phyloP scores from a whole-genome alignment of 768 basidiomycete genomes.

The Plicaturopsis crispa region DNA sequence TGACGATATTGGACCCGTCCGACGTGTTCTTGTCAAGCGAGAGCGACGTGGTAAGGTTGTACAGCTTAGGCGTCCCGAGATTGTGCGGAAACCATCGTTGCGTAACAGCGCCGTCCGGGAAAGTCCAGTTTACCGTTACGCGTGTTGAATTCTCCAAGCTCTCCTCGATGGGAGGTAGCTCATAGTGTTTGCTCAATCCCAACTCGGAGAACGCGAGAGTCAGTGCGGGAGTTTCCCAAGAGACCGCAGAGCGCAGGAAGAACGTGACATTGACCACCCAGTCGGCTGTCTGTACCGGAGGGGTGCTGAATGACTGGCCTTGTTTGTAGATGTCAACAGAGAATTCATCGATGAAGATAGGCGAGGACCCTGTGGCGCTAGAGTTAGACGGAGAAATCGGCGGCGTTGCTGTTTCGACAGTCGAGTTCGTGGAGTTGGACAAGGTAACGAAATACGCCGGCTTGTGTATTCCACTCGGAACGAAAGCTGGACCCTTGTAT shows the following conservation, averaged over 20 bases:
- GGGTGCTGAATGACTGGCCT: conserved; percentile 36
- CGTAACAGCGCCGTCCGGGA: conserved; percentile 38
- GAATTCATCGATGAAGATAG: conserved; percentile 42
- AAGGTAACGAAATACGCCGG: conserved; percentile 46
- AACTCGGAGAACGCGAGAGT: conserved; percentile 41
- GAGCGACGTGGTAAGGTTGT: conserved; percentile 40
- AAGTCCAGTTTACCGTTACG: conserved; percentile 33
- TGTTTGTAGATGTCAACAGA: conserved; percentile 50
- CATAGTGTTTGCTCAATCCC: conserved; percentile 23
- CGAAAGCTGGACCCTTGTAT: conserved; percentile 50
- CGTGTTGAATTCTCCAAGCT: conserved; percentile 19
- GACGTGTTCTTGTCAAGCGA: conserved; percentile 19
- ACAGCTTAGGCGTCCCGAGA: conserved; percentile 48
- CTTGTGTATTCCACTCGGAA: conserved; percentile 47
- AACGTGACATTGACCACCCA: conserved; percentile 52
- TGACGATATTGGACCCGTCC: conserved; percentile 14
- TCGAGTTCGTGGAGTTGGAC: conserved; percentile 13
- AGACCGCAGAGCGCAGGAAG: conserved; percentile 34
- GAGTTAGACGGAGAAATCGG: conserved; percentile 16
- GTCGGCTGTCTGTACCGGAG: conserved; percentile 39
- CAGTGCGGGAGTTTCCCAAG: conserved; percentile 26
- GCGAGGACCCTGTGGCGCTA: conserved; percentile 13
- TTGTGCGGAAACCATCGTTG: conserved; percentile 50
- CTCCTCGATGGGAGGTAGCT: conserved; percentile 13
- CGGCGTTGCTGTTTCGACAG: conserved; percentile 13